These are phyloP conservation scores for Capsicum baccatum DNA, from an alignment of 257 asterid genomes.

Conservation along the genomic window DNA sequence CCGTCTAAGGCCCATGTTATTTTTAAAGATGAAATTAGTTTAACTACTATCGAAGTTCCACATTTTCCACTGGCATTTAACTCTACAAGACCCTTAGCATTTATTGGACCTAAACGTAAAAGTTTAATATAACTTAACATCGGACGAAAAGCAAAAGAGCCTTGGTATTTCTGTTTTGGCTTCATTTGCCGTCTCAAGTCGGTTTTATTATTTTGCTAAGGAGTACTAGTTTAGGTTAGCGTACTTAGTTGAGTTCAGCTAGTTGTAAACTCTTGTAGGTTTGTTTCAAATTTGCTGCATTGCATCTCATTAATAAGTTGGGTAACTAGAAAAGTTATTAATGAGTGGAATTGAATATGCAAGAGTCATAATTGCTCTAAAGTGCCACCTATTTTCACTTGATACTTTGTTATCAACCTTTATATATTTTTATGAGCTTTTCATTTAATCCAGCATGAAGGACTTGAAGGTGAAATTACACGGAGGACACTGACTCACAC, in stretches of 20 bases:
- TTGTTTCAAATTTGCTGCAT: constrained; percentile 9
- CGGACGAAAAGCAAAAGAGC: no score
- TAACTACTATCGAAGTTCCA: no score
- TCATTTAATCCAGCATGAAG: constrained; percentile 62
- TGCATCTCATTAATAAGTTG: background rate
- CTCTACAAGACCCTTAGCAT: no score
- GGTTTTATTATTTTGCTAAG: no score
- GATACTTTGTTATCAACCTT: background rate
- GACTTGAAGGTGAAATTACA: constrained; percentile 74
- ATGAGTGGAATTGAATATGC: background rate
- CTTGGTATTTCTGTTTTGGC: no score
- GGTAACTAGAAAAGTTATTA: constrained; percentile 20
- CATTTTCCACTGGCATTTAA: no score
- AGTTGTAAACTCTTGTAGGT: background rate
- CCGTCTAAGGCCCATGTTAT: background rate
- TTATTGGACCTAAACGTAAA: no score
- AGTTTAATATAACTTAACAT: no score
- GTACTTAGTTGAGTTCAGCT: background rate
- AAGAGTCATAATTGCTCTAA: background rate
- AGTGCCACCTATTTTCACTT: background rate
- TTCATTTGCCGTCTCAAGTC: no score
- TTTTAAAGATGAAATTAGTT: background rate
- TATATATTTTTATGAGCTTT: background rate
- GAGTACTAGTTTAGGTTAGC: no score
- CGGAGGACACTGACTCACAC: constrained; percentile 92